Evolutionary conservation across 306 rosid species (phyloP).

Genomic region (Gastrolobium villosum): DNA sequence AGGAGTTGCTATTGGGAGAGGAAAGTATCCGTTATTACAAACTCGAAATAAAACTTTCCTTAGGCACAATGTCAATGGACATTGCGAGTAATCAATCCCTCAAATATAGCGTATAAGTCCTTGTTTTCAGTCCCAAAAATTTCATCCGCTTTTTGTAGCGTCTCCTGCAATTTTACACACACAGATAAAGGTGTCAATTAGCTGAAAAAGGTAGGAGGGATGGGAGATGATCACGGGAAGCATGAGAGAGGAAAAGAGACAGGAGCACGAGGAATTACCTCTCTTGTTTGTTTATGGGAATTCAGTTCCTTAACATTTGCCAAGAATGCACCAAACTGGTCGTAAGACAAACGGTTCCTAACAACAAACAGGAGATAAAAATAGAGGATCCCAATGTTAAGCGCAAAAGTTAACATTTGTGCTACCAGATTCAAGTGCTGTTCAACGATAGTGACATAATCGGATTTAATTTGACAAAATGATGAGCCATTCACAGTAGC

Average conservation of each 20-base stretch:
- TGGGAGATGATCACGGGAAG: background rate
- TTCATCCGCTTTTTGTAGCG: slow-evolving; percentile 86
- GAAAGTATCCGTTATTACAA: slow-evolving; percentile 37
- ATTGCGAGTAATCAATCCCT: slow-evolving; percentile 88
- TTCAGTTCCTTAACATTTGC: slow-evolving; percentile 94
- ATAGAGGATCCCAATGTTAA: background rate
- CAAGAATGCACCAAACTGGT: slow-evolving; percentile 93
- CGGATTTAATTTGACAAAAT: background rate
- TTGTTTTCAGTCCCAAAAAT: slow-evolving; percentile 93
- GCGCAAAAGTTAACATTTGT: slow-evolving; percentile 19
- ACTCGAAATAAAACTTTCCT: slow-evolving; percentile 27
- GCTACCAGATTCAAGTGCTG: background rate
- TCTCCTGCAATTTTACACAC: slow-evolving; percentile 67
- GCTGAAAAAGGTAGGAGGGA: background rate
- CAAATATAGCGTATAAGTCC: slow-evolving; percentile 82
- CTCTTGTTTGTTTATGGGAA: slow-evolving; percentile 91
- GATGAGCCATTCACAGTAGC: background rate
- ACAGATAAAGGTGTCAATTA: background rate
- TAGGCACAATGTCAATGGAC: slow-evolving; percentile 59
- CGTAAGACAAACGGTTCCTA: slow-evolving; percentile 97
- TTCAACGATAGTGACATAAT: slow-evolving; percentile 15
- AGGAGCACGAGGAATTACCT: slow-evolving; percentile 59
- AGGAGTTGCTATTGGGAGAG: slow-evolving; percentile 3
- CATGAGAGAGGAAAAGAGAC: background rate
- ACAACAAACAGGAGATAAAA: slow-evolving; percentile 39